Evolutionary conservation across 2,329 filamentous ascomycete genomes (phyloP), one percentile per base, ranked within the genome.

Genomic region (Venturia nashicola): DNA sequence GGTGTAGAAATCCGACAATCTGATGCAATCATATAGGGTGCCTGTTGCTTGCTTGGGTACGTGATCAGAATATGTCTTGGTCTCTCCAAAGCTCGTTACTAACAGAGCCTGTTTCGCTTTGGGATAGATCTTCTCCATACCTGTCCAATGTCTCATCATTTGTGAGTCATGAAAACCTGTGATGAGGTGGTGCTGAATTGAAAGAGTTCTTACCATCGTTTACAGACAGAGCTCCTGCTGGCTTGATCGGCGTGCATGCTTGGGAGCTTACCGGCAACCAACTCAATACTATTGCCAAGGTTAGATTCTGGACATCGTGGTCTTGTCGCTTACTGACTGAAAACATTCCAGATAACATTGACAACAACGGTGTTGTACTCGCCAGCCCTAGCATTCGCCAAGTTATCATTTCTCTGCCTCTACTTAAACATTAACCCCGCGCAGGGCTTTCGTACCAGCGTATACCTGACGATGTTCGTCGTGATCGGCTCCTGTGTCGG

Each of bases 401-500:
- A 62, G 61, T 6, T 36, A 34, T 62, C 61, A 1, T 46, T 62
- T 18, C 39, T 62, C 23, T n/a, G 20, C 61, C 27, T 62, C 27
- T 62, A 62, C 44, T 39, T 32, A n/a, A 48, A 46, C 3, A 11
- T 62, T 16, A 57, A 46, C 23, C 36, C 59, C n/a, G 40, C 34
- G n/a, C 43, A 7, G 40, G 20, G 8, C 34, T 32, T 62, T 16
- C 55, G n/a, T 2, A 27, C 34, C 27, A 54, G 46, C 40, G 64
- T 63, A n/a, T 44, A 61, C 34, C 54, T 44, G 9, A 69, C 67
- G 23, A 59, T 68, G 27, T 64, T 69, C 44, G 42, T 71, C 61
- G 68, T 66, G 34, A 54, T 69, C 16, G 66, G 67, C 18, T 66
- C 66, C 40, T 69, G 69, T 51, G 65, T 65, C 2, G 66, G 64